Evolutionary conservation across 2,329 filamentous ascomycete species (phyloP), one percentile per base, ranked within the genome.

Genomic region (Alternaria arbusti): DNA sequence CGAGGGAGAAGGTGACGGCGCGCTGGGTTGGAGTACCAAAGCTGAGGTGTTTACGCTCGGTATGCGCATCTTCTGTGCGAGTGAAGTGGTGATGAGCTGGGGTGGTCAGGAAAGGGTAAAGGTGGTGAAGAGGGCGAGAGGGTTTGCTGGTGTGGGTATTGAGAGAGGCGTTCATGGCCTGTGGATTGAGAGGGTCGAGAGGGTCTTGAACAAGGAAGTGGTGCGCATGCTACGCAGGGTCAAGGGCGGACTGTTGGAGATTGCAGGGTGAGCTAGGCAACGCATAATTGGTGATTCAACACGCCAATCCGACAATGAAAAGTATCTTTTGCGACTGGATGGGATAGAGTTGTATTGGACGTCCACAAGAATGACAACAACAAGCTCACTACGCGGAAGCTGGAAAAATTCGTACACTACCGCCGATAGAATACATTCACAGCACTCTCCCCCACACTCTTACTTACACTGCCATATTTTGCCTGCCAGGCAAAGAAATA

Each of bases 401-500:
- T 5, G 20, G 20, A 36, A n/a, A 40, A 32, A 17, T 9, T 25
- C 8, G 30, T n/a, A 23, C 7, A 22, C 56, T 59, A 75, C 8
- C 72, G 67, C 55, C 70, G 59, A 11, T 44, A 49, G 46, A 76
- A 73, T 28, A 76, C 56, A 44, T 70, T 63, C 28, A 72, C 70
- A 46, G 62, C 63, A 45, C 71, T 77, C 20, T 72, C 68, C 22
- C 71, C 66, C 5, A 71, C 70, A 61, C 74, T 69, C 60, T 74
- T 77, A 11, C 83, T 92, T 22, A 94, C 90, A 73, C 90, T 94
- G 12, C 96, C 96, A 78, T 97, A 97, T 83, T 98, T 98, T 59
- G 93, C 93, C 82, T 98, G 95, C 95, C 96, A 99, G 1, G 94
- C 94, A 78, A 98, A 98, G 80, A 97, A 99, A 80, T 99, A 99